These are phyloP conservation scores for Boeremia lycopersici DNA, from an alignment of 2,329 filamentous ascomycete genomes.

Conservation along the genomic window DNA sequence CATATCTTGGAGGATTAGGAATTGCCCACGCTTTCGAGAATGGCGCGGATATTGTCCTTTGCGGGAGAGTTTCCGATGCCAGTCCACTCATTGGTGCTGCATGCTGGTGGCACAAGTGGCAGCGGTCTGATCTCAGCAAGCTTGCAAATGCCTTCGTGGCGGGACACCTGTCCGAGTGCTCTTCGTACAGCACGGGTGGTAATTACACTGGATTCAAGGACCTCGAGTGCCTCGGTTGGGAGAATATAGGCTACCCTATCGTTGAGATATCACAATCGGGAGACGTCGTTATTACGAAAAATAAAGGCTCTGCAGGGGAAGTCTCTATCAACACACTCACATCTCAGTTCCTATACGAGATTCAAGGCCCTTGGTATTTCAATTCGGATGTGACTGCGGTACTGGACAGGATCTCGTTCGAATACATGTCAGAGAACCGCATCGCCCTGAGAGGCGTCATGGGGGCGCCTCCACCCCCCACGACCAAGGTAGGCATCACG, in stretches of 20 bases:
- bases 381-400: conserved; percentile 63
- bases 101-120: conserved; percentile 54
- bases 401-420: conserved; percentile 58
- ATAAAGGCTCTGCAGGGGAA: conserved; percentile 43
- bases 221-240: conserved; percentile 38
- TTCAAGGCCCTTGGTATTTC: conserved; percentile 57
- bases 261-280: conserved; percentile 38
- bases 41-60: conserved; percentile 54
- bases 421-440: conserved; percentile 57
- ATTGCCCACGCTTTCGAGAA: conserved; percentile 50
- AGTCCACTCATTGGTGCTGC: conserved; percentile 53
- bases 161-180: conserved; percentile 54
- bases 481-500: conserved; percentile 53
- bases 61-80: conserved; percentile 53
- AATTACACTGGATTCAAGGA: conserved; percentile 54
- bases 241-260: conserved; percentile 42
- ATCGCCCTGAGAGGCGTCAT: conserved; percentile 56
- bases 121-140: conserved; percentile 45
- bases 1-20: conserved; percentile 53
- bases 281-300: conserved; percentile 38
- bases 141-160: conserved; percentile 53
- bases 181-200: conserved; percentile 51
- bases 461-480: conserved; percentile 44
- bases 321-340: conserved; percentile 58
- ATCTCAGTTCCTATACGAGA: conserved; percentile 57